These are phyloP conservation scores for Bocquillonia castaneifolia DNA, from an alignment of 441 rosid genomes.

Conservation along the genomic window DNA sequence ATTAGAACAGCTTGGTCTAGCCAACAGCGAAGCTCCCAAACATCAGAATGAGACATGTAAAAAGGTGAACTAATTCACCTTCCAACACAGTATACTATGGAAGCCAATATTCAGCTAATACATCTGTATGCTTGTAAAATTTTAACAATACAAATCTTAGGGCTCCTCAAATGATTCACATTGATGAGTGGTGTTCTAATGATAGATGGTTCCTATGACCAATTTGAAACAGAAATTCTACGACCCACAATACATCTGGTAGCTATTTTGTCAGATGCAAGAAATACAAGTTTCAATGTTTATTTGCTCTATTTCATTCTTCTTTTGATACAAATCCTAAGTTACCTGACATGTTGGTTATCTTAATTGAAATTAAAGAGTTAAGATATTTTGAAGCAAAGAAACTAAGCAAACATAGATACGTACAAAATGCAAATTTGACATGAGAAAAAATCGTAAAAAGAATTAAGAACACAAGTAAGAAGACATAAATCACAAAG, in stretches of 20 bases:
- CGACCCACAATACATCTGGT: background rate
- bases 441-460: background rate
- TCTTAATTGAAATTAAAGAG: background rate
- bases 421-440: background rate
- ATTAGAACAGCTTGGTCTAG: background rate
- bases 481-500: background rate
- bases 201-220: background rate
- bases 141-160: background rate
- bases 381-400: slow-evolving; percentile 1
- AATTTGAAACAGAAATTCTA: background rate
- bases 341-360: background rate
- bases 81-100: background rate
- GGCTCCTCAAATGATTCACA: background rate
- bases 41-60: background rate
- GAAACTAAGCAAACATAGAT: background rate
- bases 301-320: background rate
- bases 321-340: slow-evolving; percentile 1
- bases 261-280: background rate
- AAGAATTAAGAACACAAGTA: background rate
- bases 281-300: background rate
- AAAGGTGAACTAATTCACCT: background rate
- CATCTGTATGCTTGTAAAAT: background rate
- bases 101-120: background rate
- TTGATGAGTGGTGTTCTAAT: background rate
- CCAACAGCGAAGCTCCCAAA: background rate